Conservation (phyloP, 768 basidiomycete genomes). For the Hemileccinum rubropunctum region DNA sequence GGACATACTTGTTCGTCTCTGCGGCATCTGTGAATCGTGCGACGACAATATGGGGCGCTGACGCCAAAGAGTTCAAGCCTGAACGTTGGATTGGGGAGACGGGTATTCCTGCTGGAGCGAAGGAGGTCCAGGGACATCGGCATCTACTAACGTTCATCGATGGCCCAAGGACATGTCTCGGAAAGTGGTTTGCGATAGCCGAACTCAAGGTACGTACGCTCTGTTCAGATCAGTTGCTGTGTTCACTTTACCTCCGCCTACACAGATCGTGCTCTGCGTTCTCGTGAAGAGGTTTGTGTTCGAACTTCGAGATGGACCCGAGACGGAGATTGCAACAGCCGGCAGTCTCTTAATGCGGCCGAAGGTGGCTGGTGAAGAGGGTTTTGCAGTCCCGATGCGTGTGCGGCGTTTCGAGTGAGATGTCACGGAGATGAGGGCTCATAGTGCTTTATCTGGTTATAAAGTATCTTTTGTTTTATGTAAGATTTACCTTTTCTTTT, state of each 20-base stretch:
- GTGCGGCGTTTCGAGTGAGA: slow-evolving; percentile 25
- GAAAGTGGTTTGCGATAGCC: slow-evolving; percentile 44
- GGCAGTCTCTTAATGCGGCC: slow-evolving; percentile 19
- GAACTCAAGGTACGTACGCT: slow-evolving; percentile 31
- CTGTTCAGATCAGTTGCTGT: background rate
- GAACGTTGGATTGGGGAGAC: slow-evolving; percentile 55
- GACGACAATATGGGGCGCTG: slow-evolving; percentile 55
- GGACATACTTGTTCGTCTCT: slow-evolving; percentile 41
- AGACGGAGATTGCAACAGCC: slow-evolving; percentile 10
- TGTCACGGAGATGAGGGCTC: no score
- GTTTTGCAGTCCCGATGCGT: slow-evolving; percentile 29
- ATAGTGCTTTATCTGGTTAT: no score
- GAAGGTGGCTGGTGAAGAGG: slow-evolving; percentile 23
- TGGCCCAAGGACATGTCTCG: slow-evolving; percentile 50
- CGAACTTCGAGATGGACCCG: slow-evolving; percentile 20
- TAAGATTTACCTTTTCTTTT: no score
- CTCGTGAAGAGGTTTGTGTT: slow-evolving; percentile 35
- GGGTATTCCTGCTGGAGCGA: slow-evolving; percentile 26
- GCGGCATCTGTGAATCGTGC: slow-evolving; percentile 48
- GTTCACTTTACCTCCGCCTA: background rate
- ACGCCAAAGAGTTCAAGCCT: slow-evolving; percentile 55
- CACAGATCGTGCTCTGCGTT: slow-evolving; percentile 42
- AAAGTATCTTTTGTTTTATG: no score
- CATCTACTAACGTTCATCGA: slow-evolving; percentile 53
- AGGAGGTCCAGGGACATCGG: slow-evolving; percentile 46